Evolutionary conservation across 1,284 basidiomycete genomes (phyloP).

Genomic region (Agroathelia rolfsii): DNA sequence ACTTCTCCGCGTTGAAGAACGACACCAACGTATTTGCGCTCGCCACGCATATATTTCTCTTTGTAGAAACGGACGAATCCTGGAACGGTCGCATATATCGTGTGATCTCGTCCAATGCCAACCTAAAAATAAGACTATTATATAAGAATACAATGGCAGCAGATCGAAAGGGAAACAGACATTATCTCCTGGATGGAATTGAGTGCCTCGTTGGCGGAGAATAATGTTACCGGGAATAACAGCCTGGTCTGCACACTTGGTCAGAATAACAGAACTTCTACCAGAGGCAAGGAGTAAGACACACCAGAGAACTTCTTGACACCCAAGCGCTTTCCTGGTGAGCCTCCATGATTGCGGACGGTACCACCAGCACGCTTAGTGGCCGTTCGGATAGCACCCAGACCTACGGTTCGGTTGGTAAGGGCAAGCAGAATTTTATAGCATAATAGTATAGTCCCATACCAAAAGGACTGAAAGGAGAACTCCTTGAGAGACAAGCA

Average conservation of each 20-base stretch:
- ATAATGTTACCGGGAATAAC: slow-evolving; percentile 92
- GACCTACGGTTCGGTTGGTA: too few relatives aligned
- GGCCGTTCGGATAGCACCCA: slow-evolving; percentile 77
- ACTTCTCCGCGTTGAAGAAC: slow-evolving; percentile 71
- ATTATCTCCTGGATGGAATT: slow-evolving; percentile 88
- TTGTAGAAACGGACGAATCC: slow-evolving; percentile 91
- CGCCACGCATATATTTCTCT: slow-evolving; percentile 54
- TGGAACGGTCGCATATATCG: slow-evolving; percentile 79
- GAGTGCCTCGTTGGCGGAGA: slow-evolving; percentile 81
- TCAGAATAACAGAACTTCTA: slow-evolving; percentile 5
- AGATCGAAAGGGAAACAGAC: slow-evolving; percentile 20
- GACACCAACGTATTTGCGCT: slow-evolving; percentile 76
- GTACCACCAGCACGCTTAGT: slow-evolving; percentile 90
- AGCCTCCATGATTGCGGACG: slow-evolving; percentile 84
- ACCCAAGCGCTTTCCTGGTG: slow-evolving; percentile 84
- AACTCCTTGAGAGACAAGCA: slow-evolving; percentile 40
- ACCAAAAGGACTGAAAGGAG: slow-evolving; percentile 8
- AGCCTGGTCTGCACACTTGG: slow-evolving; percentile 53
- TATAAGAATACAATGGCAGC: slow-evolving; percentile 5
- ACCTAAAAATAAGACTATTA: slow-evolving; percentile 42
- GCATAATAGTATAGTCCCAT: too few relatives aligned
- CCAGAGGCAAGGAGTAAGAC: slow-evolving; percentile 14
- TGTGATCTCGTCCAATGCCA: slow-evolving; percentile 85
- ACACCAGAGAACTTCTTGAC: slow-evolving; percentile 90
- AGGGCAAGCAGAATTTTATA: too few relatives aligned